Evolutionary conservation across 345 rosid genomes (phyloP).

Genomic region (Populus nigra): DNA sequence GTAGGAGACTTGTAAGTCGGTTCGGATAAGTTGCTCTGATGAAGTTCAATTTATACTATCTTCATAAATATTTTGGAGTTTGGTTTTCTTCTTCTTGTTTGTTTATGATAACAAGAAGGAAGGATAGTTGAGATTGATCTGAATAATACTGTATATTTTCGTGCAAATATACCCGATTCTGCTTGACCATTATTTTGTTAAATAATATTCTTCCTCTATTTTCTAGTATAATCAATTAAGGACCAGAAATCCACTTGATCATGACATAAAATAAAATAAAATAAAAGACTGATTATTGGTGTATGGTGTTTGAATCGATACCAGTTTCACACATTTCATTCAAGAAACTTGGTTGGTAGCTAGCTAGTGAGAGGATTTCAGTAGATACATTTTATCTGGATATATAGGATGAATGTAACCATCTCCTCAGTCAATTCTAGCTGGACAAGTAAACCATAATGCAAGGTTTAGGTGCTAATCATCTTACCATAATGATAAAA

Average conservation of each 20-base stretch:
- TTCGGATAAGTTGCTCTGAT: background rate
- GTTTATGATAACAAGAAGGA: background rate
- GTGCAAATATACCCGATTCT: too few species aligned
- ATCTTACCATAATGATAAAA: background rate
- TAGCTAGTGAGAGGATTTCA: background rate
- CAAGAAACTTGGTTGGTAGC: background rate
- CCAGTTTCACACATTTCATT: background rate
- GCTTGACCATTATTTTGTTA: too few species aligned
- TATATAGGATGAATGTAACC: background rate
- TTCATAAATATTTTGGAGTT: background rate
- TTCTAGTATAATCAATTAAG: too few species aligned
- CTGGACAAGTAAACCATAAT: background rate
- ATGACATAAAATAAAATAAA: background rate
- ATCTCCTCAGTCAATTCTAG: background rate
- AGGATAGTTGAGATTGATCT: background rate
- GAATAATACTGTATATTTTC: too few species aligned
- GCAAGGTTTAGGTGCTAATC: background rate
- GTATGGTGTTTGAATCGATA: background rate
- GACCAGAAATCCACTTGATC: too few species aligned
- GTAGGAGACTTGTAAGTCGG: background rate
- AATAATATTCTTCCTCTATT: too few species aligned
- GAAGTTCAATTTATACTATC: too few species aligned
- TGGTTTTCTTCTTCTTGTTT: background rate
- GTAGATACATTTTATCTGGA: background rate
- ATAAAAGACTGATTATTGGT: background rate